A percentile compares a stretch with the other conserved stretches of the same genome.
These are phyloP conservation scores for Schoenoplectus tabernaemontani DNA, from an alignment of 202 grass and related monocot species.

Conservation along the genomic window DNA sequence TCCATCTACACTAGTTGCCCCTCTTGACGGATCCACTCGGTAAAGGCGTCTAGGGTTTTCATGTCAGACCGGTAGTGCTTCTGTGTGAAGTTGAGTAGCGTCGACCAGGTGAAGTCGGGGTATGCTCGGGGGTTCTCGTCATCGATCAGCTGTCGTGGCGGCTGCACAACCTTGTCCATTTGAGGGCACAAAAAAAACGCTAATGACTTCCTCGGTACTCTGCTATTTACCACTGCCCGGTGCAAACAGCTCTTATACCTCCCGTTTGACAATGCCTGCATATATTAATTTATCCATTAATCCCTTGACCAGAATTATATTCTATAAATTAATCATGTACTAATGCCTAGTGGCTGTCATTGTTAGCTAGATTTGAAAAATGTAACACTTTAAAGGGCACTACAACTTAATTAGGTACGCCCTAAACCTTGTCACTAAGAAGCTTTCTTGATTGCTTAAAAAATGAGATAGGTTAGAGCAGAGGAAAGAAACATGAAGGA, in stretches of 20 bases:
- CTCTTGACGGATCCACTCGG: constrained; percentile 36
- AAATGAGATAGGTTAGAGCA: background rate
- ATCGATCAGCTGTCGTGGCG: constrained; percentile 47
- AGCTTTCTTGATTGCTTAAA: constrained; percentile 14
- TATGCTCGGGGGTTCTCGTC: constrained; percentile 40
- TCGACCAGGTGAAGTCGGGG: constrained; percentile 91
- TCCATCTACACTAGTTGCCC: background rate
- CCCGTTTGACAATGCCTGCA: constrained; percentile 77
- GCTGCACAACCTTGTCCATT: constrained; percentile 62
- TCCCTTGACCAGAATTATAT: background rate
- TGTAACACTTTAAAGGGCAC: background rate
- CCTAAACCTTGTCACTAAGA: constrained; percentile 8
- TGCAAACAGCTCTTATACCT: constrained; percentile 80
- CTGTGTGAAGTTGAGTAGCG: constrained; percentile 87
- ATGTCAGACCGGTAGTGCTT: constrained; percentile 75
- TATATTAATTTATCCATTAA: background rate
- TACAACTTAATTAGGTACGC: constrained; percentile 10
- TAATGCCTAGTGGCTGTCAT: background rate
- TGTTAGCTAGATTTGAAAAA: constrained; percentile 10
- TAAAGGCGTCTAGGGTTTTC: constrained; percentile 75
- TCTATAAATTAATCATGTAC: background rate
- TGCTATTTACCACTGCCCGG: constrained; percentile 74
- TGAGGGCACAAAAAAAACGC: constrained; percentile 91
- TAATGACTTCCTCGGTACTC: constrained; percentile 39
- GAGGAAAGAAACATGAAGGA: background rate